These are phyloP conservation scores for Lachnellula hyalina DNA, from an alignment of 2,329 filamentous ascomycete genomes.

Conservation along the genomic window DNA sequence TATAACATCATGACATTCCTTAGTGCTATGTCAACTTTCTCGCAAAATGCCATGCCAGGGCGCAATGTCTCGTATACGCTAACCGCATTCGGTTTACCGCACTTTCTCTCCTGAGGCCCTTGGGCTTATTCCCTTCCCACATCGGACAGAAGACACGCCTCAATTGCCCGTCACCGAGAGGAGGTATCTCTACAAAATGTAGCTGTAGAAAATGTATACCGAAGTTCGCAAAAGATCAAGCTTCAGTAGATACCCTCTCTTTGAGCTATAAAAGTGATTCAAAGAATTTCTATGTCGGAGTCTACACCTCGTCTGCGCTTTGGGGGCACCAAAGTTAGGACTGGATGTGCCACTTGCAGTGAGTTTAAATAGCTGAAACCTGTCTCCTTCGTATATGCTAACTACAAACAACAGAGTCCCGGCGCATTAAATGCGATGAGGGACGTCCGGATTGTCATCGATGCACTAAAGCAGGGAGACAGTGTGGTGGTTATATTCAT, in stretches of 20 bases:
- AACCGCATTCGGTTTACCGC: background rate
- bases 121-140: no score
- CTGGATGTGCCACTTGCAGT: background rate
- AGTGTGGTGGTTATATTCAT: constrained; percentile 15
- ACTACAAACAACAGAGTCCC: background rate
- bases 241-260: no score
- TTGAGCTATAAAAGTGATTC: no score
- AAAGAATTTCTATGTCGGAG: background rate
- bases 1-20: no score
- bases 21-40: no score
- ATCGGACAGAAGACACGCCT: no score
- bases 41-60: no score
- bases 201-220: no score
- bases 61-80: background rate
- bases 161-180: no score
- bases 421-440: constrained; percentile 18
- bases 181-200: no score
- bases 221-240: no score
- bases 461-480: constrained; percentile 12
- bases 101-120: background rate
- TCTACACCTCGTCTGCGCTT: background rate
- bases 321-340: background rate
- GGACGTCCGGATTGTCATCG: constrained; percentile 7
- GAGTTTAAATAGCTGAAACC: background rate
- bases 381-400: background rate